A percentile compares a stretch with the other conserved stretches of the same genome.
Evolutionary conservation across 345 rosid genomes (phyloP).

Genomic region (Syzygium jambos): DNA sequence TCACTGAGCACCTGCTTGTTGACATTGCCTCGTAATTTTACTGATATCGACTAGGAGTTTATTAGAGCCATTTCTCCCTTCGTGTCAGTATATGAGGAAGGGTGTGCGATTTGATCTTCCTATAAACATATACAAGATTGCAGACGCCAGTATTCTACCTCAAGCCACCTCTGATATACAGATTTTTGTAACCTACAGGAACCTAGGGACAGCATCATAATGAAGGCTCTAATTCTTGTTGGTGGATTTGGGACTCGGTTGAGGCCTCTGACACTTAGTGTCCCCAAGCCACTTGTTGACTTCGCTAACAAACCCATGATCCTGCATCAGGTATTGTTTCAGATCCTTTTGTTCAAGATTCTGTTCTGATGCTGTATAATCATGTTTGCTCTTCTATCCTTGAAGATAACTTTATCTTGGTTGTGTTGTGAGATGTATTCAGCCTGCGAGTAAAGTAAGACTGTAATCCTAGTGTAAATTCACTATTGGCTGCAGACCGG

Average conservation of each 20-base stretch:
- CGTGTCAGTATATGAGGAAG: neutral
- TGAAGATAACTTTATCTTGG: neutral
- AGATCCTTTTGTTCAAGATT: neutral
- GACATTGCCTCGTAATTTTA: neutral
- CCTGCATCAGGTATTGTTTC: constrained; percentile 76
- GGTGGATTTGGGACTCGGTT: constrained; percentile 97
- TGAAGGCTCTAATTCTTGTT: constrained; percentile 99
- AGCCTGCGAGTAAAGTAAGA: neutral
- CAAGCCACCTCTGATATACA: neutral
- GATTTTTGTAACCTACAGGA: constrained; percentile 21
- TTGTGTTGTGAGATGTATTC: neutral
- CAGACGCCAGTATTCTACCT: neutral
- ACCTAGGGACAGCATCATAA: constrained; percentile 22
- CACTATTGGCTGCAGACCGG: neutral
- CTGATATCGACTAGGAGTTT: neutral
- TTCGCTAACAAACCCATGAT: constrained; percentile 99
- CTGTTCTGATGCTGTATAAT: neutral
- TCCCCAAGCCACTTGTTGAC: constrained; percentile 97
- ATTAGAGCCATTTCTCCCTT: neutral
- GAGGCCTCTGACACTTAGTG: constrained; percentile 97
- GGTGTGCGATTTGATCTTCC: neutral
- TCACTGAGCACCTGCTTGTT: neutral
- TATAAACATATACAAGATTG: neutral
- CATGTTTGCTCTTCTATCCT: neutral
- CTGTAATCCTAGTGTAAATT: neutral